Base-by-base conservation (phyloP, 768 basidiomycete species). In the Artomyces pyxidatus region DNA sequence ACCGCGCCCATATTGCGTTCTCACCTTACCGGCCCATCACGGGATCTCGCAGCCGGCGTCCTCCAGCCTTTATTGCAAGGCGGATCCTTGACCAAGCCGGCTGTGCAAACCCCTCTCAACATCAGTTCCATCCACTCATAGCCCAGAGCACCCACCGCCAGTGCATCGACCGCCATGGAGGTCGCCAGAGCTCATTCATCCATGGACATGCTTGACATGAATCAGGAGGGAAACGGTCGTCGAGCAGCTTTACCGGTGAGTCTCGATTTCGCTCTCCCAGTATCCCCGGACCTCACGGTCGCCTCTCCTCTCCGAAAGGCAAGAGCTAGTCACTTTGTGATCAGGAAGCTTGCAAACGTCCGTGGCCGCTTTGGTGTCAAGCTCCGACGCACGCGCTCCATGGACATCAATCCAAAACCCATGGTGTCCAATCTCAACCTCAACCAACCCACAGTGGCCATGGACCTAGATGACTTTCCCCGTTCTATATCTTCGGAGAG, bases 401-500 rank as follows among this genome's bases (percentile, higher is more conserved):
- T 35, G 32, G 32, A 35, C 32, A 35, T 12, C 32, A 35, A 3
- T 35, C 32, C 32, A 12, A 35, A 35, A 4, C 32, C 32, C 32
- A 17, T 35, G 4, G 7, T 35, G 3, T 17, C 12, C 6, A 3
- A 17, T 17, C 14, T 17, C 5, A 12, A 12, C 12, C 32, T 35
- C 32, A 7, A 35, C 32, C 32, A 35, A 17, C 32, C 32, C 14
- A 12, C 32, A 12, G 32, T 8, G 32, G 2, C 32, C 3, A n/a
- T n/a, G n/a, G 32, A 35, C 5, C 0, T 35, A 17, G 32, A 35
- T 25, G 26, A 47, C 21, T 47, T 45, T 26, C 38, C 37, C 29
- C 37, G 17, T 12, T 47, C 50, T 19, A 40, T 30, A 30, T 42
- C n/a, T 27, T 54, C 53, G 19, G 53, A 30, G 35, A 45, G 50